Percentiles rank a stretch among this genome's conserved stretches.
Conservation (phyloP, 2,329 filamentous ascomycete species). For the Phaeosphaeriaceae sp. region DNA sequence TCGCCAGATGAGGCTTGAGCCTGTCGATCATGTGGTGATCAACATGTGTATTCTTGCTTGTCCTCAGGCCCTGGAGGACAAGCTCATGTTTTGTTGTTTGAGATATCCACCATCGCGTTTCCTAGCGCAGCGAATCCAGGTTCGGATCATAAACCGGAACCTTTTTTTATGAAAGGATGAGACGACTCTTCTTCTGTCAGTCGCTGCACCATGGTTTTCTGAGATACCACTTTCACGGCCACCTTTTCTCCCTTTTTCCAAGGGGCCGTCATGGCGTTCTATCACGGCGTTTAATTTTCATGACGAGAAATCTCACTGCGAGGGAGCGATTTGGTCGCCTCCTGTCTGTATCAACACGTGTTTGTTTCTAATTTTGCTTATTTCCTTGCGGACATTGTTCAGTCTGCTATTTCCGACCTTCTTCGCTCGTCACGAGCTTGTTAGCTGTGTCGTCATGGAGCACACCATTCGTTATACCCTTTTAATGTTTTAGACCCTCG, state of each 20-base stretch:
- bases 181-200: slow-evolving; percentile 41
- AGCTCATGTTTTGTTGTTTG: slow-evolving; percentile 34
- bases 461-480: slow-evolving; percentile 44
- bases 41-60: slow-evolving; percentile 15
- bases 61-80: slow-evolving; percentile 14
- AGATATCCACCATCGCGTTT: slow-evolving; percentile 47
- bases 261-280: slow-evolving; percentile 26
- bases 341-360: slow-evolving; percentile 41
- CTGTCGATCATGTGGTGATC: slow-evolving; percentile 33
- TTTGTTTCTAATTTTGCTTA: slow-evolving; percentile 6
- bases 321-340: slow-evolving; percentile 30
- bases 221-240: slow-evolving; percentile 29
- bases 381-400: slow-evolving; percentile 1
- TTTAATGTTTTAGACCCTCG: slow-evolving; percentile 49
- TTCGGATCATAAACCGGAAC: slow-evolving; percentile 31
- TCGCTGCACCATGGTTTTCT: slow-evolving; percentile 36
- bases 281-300: slow-evolving; percentile 26
- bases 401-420: slow-evolving; percentile 18
- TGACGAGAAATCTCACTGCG: slow-evolving; percentile 37
- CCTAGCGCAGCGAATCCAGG: slow-evolving; percentile 29
- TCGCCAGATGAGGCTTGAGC: slow-evolving; percentile 56
- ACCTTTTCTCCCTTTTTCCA: slow-evolving; percentile 4
- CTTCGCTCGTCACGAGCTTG: slow-evolving; percentile 24
- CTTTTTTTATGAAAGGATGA: slow-evolving; percentile 28
- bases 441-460: slow-evolving; percentile 28